Base-by-base conservation (phyloP, 306 rosid species). In the Sechiopsis laciniata region DNA sequence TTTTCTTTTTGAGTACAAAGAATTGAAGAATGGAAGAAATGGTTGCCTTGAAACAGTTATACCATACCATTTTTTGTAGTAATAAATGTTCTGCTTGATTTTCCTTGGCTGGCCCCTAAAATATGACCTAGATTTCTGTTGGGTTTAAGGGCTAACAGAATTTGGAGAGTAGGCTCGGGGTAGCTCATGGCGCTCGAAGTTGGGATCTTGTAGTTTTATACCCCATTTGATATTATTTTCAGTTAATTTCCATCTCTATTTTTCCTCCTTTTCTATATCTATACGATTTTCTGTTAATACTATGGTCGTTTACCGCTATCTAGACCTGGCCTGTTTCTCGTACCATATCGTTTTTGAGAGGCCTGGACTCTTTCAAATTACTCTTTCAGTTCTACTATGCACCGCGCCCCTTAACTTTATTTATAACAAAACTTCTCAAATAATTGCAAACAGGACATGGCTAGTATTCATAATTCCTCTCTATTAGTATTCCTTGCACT, bases 21-120 rank as follows among this genome's bases (percentile, higher is more conserved):
- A 24, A 59, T 59, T 59, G 68, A 15, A 14, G 68, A 6, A 61
- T 14, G 12, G 35, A 29, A 26, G 48, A 61, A 61, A 32, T 61
- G 68, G 46, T 32, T 61, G 48, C 10, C 48, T 61, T 61, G 48
- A 26, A 14, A 29, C 45, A 26, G 20, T 61, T 61, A 61, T 61
- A 61, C 45, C 67, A 61, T 61, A 61, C 45, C 67, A 26, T 61
- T 13, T 59, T 3, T 12, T 59, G 17, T 59, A 56, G 61, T 55
- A 9, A 19, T 19, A 7, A 55, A 55, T 55, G 61, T 9, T 10
- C 29, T 19, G 14, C 29, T 56, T 22, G 4, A 56, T 56, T 56
- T 20, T 56, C 61, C 61, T 56, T 3, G 61, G 61, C 61, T 20
- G 29, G 9, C 61, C 29, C 61, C 7, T 56, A 10, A 3, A 8